Evolutionary conservation across 495 filamentous ascomycete species (phyloP).

Genomic region (Xylaria castorea): DNA sequence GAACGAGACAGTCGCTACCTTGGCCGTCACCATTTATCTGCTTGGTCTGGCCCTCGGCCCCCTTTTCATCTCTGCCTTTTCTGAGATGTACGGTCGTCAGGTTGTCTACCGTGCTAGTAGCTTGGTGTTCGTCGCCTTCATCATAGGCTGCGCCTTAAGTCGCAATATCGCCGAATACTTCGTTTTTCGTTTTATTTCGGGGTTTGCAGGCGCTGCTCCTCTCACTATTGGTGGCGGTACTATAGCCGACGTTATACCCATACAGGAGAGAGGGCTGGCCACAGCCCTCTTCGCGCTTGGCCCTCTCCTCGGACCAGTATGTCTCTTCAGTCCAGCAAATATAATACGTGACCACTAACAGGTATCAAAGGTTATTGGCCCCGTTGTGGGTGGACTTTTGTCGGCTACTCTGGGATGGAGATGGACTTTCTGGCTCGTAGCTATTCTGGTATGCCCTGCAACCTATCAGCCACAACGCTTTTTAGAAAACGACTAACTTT

Average conservation of each 20-base stretch:
- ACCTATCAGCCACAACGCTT: background rate
- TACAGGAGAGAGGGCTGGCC: constrained; percentile 53
- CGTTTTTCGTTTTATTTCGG: constrained; percentile 65
- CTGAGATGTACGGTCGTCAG: constrained; percentile 68
- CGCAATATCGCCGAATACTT: constrained; percentile 44
- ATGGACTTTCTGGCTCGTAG: constrained; percentile 70
- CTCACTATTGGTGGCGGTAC: constrained; percentile 49
- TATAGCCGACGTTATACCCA: constrained; percentile 47
- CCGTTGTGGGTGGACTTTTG: constrained; percentile 61
- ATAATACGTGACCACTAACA: background rate
- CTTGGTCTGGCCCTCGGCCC: constrained; percentile 71
- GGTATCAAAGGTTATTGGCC: constrained; percentile 56
- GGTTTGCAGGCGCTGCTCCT: constrained; percentile 56
- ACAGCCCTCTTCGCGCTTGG: constrained; percentile 59
- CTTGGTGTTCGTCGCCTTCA: constrained; percentile 60
- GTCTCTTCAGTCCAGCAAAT: background rate
- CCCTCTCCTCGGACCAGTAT: constrained; percentile 55
- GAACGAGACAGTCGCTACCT: constrained; percentile 53
- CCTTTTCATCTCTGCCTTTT: constrained; percentile 64
- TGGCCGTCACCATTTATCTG: constrained; percentile 59
- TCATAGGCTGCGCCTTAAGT: constrained; percentile 47
- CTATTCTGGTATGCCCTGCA: constrained; percentile 54
- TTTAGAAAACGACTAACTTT: background rate
- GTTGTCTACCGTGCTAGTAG: constrained; percentile 63
- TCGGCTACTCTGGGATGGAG: constrained; percentile 62